These are phyloP conservation scores for Solanum chilense DNA, from an alignment of 257 asterid species.

Conservation along the genomic window DNA sequence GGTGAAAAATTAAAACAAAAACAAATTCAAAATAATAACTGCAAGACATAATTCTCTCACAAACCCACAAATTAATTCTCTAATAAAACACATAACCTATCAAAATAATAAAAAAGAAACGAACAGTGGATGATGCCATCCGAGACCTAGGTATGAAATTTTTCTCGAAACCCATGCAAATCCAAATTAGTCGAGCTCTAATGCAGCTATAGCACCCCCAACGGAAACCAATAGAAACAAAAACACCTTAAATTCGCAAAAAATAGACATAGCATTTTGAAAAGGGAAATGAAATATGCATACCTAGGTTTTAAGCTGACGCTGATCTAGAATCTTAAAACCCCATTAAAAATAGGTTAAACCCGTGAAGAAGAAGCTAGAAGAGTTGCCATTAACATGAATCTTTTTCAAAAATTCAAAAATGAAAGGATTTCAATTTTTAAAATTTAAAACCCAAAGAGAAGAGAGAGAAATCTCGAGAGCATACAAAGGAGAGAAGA, in stretches of 20 bases:
- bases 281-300: neutral
- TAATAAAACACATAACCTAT: neutral
- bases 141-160: too few species aligned
- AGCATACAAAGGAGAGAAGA: neutral
- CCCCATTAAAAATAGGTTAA: neutral
- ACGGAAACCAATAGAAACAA: neutral
- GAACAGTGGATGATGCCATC: too few species aligned
- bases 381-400: neutral
- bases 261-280: neutral
- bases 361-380: neutral
- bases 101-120: neutral
- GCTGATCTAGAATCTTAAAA: neutral
- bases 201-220: neutral
- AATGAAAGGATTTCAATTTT: neutral
- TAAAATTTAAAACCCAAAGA: neutral
- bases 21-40: neutral
- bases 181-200: neutral
- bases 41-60: neutral
- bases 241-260: too few species aligned
- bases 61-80: neutral
- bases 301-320: neutral
- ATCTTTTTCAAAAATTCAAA: neutral
- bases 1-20: neutral
- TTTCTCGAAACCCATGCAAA: neutral
- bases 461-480: neutral